Evolutionary conservation across 805 yeast genomes (phyloP), one percentile per base, ranked within the genome.

Genomic region (Cyberlindnera euphorbiae): DNA sequence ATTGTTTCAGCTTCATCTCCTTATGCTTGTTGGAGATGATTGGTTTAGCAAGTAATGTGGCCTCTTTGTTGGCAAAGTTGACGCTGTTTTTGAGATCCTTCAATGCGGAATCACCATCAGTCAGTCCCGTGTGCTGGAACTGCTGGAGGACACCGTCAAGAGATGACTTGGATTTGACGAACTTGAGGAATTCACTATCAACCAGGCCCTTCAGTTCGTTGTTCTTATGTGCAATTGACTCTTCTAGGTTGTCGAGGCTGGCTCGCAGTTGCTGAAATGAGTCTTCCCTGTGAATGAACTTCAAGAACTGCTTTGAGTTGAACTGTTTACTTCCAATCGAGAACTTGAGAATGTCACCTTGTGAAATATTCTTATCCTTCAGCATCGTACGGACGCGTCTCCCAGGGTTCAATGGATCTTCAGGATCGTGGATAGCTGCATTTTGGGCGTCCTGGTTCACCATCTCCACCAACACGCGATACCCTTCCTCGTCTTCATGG

Each of bases 81-180:
- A 75, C 59, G 19, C 62, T 67, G n/a, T 60, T 66, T 26, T 67
- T 59, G 25, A 64, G 49, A 5, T 45, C 46, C 11, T 59, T 56
- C 10, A 75, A 50, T 6, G 56, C 57, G 3, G 41, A 36, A 10
- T 50, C 50, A 16, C 47, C 46, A 23, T 41, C 46, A 12, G 41
- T 30, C 15, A 55, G 39, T 6, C 67, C 69, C 13, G 63, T 52
- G n/a, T 52, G 49, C 21, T 67, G 60, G 46, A 80, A 75, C 44
- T 75, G 78, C 15, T 58, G 62, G 42, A 77, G 71, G 4, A 81
- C 77, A 18, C 69, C 68, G 50, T 82, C 89, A 25, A 83, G 59
- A 4, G 75, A 64, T 17, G 80, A 73, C 50, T 83, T 83, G 18
- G 79, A 69, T 43, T 71, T 72, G 22, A 83, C 84, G 44, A 80